Evolutionary conservation across 495 filamentous ascomycete genomes (phyloP).

Genomic region (Penicillium diatomitis): DNA sequence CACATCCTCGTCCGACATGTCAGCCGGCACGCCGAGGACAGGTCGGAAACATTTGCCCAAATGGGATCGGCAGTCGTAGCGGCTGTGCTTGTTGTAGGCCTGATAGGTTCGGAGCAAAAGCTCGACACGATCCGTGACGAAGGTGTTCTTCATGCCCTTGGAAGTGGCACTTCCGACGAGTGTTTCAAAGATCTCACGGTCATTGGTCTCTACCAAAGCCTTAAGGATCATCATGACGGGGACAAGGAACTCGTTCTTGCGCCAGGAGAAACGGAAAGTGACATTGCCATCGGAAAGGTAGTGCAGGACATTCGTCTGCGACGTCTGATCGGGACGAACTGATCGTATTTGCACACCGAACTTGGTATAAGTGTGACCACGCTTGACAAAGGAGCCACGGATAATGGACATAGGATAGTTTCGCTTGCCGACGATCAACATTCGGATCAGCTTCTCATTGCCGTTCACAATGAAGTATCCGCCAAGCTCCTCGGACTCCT

Average conservation of each 20-base stretch:
- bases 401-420: constrained; percentile 94
- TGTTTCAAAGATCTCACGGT: constrained; percentile 90
- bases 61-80: constrained; percentile 67
- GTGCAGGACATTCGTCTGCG: constrained; percentile 93
- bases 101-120: constrained; percentile 89
- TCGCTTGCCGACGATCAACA: constrained; percentile 78
- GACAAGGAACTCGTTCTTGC: constrained; percentile 90
- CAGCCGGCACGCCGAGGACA: constrained; percentile 69
- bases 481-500: constrained; percentile 87
- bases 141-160: constrained; percentile 75
- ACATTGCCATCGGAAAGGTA: constrained; percentile 93
- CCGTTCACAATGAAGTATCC: constrained; percentile 73
- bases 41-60: constrained; percentile 83
- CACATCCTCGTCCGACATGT: constrained; percentile 75
- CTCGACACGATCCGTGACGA: constrained; percentile 90
- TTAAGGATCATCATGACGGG: constrained; percentile 96
- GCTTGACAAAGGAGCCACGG: constrained; percentile 75
- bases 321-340: constrained; percentile 90
- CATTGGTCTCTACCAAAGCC: constrained; percentile 90
- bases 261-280: constrained; percentile 94
- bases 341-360: constrained; percentile 86
- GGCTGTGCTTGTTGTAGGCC: constrained; percentile 69
- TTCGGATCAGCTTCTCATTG: constrained; percentile 84
- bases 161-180: constrained; percentile 66
- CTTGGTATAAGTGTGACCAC: constrained; percentile 78